Base-by-base conservation (phyloP, 2,329 filamentous ascomycete genomes). In the Fusarium torulosum region DNA sequence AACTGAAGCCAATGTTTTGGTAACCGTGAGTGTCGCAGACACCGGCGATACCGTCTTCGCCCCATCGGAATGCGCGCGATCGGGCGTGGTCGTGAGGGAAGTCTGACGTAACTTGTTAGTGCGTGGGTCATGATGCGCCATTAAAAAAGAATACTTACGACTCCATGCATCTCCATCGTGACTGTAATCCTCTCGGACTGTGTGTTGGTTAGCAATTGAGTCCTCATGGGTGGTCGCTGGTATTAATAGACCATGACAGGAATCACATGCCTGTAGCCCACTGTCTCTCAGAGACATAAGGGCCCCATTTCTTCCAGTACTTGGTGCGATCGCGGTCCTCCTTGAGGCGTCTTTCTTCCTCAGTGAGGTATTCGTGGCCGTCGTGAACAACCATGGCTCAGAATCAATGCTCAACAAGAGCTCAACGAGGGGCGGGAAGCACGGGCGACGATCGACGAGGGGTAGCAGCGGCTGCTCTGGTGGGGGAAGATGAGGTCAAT, bases 241-340 rank as follows among this genome's bases (percentile, higher is more conserved):
- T 52, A 59, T 61, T 31, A 46, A 35, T 52, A 60, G 62, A 49
- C 29, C 41, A 40, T 23, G 42, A 38, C 40, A 14, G 35, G 25
- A 43, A 55, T 63, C 58, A 74, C 87, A 77, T 82, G 91, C 92
- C 94, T 71, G 94, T 97, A 59, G 94, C 94, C 95, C 95, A 97
- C 83, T 97, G 94, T 76, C 94, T 86, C 83, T 98, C 95, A 55
- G 94, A 89, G 73, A 97, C 90, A 76, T 97, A 98, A 23, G 94
- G 91, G 55, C 95, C 95, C 94, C 94, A 97, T 88, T 91, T 93
- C 88, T 98, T 98, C 95, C 95, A 98, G 83, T 98, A 98, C 79
- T 93, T 95, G 69, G 82, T 87, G 67, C 90, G 90, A 69, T 95
- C 88, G 61, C 90, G 88, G 80, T 98, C 95, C 76, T 97, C 89